Evolutionary conservation across 208 protist species (phyloP).

Genomic region (Trypanosomatidae sp.): DNA sequence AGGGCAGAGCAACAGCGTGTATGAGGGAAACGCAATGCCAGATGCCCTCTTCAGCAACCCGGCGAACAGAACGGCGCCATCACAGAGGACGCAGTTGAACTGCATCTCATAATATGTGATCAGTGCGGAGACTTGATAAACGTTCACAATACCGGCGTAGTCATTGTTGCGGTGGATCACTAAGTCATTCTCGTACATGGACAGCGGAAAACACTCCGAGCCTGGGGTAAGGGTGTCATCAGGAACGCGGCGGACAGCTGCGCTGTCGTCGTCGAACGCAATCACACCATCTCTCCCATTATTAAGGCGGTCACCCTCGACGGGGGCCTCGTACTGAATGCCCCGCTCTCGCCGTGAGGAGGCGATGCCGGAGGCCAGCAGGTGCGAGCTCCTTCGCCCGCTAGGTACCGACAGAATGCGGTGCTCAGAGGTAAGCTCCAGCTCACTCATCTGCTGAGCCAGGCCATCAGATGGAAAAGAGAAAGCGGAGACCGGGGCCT

Average conservation of each 20-base stretch:
- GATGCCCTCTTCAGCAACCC: constrained; percentile 37
- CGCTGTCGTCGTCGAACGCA: not conserved
- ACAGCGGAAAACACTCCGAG: not conserved
- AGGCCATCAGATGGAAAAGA: not conserved
- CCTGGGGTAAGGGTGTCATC: not conserved
- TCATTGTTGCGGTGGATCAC: constrained; percentile 39
- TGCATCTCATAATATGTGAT: constrained; percentile 80
- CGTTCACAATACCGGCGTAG: constrained; percentile 43
- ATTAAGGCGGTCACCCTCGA: constrained; percentile 8
- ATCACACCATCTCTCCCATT: not conserved
- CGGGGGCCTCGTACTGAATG: constrained; percentile 8
- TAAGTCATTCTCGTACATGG: constrained; percentile 20
- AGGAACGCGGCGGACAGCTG: not conserved
- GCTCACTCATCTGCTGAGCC: not conserved
- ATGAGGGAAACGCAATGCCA: constrained; percentile 62
- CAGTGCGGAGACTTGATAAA: constrained; percentile 66
- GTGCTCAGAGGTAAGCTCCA: not conserved
- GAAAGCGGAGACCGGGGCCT: not conserved
- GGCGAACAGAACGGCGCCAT: constrained; percentile 59
- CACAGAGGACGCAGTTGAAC: constrained; percentile 54
- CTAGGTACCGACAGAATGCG: constrained; percentile 5
- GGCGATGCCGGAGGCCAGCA: not conserved
- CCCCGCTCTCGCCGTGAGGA: constrained; percentile 10
- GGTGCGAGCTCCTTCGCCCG: constrained; percentile 2
- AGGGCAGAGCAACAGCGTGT: constrained; percentile 73